Evolutionary conservation across 1,284 basidiomycete species (phyloP).

Genomic region (Athelia sp.): DNA sequence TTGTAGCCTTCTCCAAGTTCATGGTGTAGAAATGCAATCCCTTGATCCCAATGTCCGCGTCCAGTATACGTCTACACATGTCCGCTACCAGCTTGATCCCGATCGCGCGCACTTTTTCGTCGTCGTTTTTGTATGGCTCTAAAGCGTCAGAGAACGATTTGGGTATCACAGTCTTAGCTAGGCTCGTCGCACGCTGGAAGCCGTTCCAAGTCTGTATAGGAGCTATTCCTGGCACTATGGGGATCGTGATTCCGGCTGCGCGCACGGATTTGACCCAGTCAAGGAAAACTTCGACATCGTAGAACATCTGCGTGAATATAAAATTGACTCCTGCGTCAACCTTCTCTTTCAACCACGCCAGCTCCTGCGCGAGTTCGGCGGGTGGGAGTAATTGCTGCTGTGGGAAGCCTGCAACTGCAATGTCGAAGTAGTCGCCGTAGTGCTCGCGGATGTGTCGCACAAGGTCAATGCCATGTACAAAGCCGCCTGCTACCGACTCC

Average conservation of each 20-base stretch:
- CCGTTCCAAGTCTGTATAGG: slow-evolving; percentile 99
- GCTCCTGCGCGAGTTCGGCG: slow-evolving; percentile 78
- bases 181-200: slow-evolving; percentile 86
- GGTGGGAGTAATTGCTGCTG: slow-evolving; percentile 61
- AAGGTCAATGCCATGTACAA: slow-evolving; percentile 87
- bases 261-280: slow-evolving; percentile 82
- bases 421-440: slow-evolving; percentile 90
- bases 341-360: slow-evolving; percentile 85
- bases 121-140: slow-evolving; percentile 88
- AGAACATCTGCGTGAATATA: slow-evolving; percentile 97
- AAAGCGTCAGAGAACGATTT: slow-evolving; percentile 76
- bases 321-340: slow-evolving; percentile 84
- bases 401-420: slow-evolving; percentile 91
- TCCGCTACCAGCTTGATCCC: slow-evolving; percentile 87
- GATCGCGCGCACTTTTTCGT: slow-evolving; percentile 85
- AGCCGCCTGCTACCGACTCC: slow-evolving; percentile 87
- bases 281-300: slow-evolving; percentile 84
- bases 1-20: slow-evolving; percentile 95
- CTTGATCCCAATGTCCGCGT: slow-evolving; percentile 75
- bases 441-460: slow-evolving; percentile 79
- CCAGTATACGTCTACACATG: slow-evolving; percentile 79
- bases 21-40: slow-evolving; percentile 97
- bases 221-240: slow-evolving; percentile 95
- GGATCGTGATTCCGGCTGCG: slow-evolving; percentile 84
- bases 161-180: slow-evolving; percentile 86